Evolutionary conservation across 2,329 filamentous ascomycete species (phyloP).

Genomic region (Fusarium metavorans): DNA sequence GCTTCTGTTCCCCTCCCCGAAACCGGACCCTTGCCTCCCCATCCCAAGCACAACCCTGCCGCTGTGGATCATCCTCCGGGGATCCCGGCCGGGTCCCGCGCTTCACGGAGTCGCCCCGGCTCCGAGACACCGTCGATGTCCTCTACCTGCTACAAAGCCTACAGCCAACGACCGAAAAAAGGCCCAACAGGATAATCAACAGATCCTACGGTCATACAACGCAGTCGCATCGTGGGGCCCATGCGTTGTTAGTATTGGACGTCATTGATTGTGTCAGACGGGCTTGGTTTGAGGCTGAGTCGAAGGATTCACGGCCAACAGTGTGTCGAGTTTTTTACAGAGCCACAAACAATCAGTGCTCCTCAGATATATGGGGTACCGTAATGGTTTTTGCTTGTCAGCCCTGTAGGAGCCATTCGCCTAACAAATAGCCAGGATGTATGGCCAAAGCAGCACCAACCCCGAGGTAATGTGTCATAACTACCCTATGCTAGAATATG

Average conservation of each 20-base stretch:
- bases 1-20: not conserved
- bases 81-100: conserved; percentile 26
- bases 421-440: not conserved
- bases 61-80: conserved; percentile 14
- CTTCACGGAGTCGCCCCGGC: conserved; percentile 24
- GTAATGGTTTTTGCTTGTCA: not conserved
- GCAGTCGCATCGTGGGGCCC: not conserved
- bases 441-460: not conserved
- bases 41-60: conserved; percentile 2
- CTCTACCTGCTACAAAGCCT: not conserved
- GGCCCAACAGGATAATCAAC: not conserved
- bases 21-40: not conserved
- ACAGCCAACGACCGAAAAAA: not conserved
- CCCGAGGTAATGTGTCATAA: not conserved
- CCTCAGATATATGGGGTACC: not conserved
- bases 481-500: not conserved
- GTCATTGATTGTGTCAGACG: not conserved
- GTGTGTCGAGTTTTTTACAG: not conserved
- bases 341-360: conserved; percentile 14
- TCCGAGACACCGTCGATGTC: conserved; percentile 27
- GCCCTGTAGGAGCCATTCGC: not conserved
- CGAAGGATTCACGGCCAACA: not conserved
- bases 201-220: not conserved
- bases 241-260: not conserved
- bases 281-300: not conserved